A percentile compares a stretch with the other conserved stretches of the same genome.
Evolutionary conservation across 495 filamentous ascomycete genomes (phyloP).

Genomic region (Aspergillus indologenus): DNA sequence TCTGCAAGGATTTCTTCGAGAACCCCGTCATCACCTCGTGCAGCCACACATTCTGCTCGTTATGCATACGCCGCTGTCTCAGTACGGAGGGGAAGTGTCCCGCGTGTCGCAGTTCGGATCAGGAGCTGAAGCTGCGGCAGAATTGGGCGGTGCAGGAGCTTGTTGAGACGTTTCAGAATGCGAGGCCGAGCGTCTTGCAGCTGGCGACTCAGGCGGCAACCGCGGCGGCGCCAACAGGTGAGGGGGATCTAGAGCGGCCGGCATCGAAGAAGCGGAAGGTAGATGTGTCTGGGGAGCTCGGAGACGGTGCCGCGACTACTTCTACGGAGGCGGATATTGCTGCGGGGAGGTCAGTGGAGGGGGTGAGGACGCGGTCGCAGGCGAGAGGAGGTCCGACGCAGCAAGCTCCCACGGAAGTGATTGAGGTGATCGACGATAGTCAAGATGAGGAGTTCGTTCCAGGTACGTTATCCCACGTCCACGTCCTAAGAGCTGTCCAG

Average conservation of each 20-base stretch:
- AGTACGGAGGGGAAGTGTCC: constrained; percentile 82
- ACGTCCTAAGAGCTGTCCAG: neutral
- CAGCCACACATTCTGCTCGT: constrained; percentile 93
- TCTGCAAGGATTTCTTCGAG: constrained; percentile 96
- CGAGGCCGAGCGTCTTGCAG: constrained; percentile 58
- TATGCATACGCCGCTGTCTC: constrained; percentile 86
- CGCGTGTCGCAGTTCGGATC: constrained; percentile 69
- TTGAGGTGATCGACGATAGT: constrained; percentile 37
- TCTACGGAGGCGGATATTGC: neutral
- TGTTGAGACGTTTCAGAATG: constrained; percentile 70
- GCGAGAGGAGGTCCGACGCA: constrained; percentile 23
- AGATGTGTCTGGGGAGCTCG: constrained; percentile 27
- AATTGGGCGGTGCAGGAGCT: constrained; percentile 83
- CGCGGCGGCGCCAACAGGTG: constrained; percentile 1
- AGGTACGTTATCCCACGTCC: constrained; percentile 22
- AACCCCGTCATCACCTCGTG: constrained; percentile 94
- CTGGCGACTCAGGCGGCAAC: constrained; percentile 50
- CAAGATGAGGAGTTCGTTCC: constrained; percentile 39
- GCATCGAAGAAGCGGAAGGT: constrained; percentile 44
- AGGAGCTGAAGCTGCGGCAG: constrained; percentile 76
- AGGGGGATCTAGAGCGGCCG: constrained; percentile 18
- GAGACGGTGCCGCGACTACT: constrained; percentile 9
- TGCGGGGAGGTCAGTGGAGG: constrained; percentile 12
- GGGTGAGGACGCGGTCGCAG: constrained; percentile 41
- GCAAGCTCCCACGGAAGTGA: constrained; percentile 21